These are phyloP conservation scores for Pichia kluyveri DNA, from an alignment of 805 yeast species.

Conservation along the genomic window DNA sequence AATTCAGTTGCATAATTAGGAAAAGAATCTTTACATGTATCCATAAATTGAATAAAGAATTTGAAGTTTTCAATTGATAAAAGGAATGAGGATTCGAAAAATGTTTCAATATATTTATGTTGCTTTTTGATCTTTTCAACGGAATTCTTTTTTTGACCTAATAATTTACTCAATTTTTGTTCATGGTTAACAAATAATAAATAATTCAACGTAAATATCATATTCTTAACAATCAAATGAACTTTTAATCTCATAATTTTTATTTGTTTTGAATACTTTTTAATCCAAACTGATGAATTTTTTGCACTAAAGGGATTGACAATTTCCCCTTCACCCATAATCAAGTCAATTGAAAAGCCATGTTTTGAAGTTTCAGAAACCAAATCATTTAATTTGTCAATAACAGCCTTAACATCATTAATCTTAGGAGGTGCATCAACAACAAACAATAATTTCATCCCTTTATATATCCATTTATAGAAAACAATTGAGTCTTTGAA, in stretches of 20 bases:
- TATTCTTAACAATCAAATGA: slow-evolving; percentile 33
- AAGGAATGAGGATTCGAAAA: slow-evolving; percentile 28
- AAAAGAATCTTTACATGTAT: slow-evolving; percentile 19
- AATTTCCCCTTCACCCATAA: slow-evolving; percentile 13
- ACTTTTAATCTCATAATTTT: slow-evolving; percentile 25
- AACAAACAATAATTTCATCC: slow-evolving; percentile 29
- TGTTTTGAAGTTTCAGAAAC: slow-evolving; percentile 23
- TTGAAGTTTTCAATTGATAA: slow-evolving; percentile 31
- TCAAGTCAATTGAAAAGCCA: slow-evolving; percentile 18
- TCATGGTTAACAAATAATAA: slow-evolving; percentile 32
- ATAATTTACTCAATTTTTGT: slow-evolving; percentile 25
- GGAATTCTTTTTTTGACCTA: slow-evolving; percentile 22
- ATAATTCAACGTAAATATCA: slow-evolving; percentile 43
- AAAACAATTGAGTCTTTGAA: slow-evolving; percentile 38
- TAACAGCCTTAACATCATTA: slow-evolving; percentile 21
- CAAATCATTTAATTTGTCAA: slow-evolving; percentile 22
- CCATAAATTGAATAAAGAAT: slow-evolving; percentile 26
- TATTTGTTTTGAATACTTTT: slow-evolving; percentile 16
- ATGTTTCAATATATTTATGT: slow-evolving; percentile 24
- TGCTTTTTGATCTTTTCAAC: slow-evolving; percentile 24
- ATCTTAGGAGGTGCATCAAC: slow-evolving; percentile 28
- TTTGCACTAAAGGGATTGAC: slow-evolving; percentile 10
- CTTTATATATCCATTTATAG: slow-evolving; percentile 33
- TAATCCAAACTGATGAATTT: slow-evolving; percentile 12
- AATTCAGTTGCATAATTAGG: slow-evolving; percentile 36